phyloP scores from a whole-genome alignment of 2,329 filamentous ascomycete species.

The Penicillium sp. region DNA sequence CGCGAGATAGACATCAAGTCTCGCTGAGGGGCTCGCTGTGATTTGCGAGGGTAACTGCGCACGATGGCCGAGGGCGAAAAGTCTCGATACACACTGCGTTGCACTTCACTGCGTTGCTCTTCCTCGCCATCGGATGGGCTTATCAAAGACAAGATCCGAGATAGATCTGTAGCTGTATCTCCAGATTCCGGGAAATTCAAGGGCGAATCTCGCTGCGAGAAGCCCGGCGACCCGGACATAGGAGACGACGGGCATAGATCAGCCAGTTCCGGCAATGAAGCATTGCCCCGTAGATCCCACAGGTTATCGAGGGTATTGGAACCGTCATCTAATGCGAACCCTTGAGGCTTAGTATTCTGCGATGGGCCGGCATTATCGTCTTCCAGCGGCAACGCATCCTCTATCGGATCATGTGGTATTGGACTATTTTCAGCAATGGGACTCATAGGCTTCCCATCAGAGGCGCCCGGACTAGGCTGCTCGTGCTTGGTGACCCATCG shows the following conservation, averaged over 20 bases:
- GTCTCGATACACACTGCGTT: conserved; percentile 15
- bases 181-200: conserved; percentile 19
- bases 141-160: conserved; percentile 25
- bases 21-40: conserved; percentile 18
- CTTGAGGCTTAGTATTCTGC: conserved; percentile 3
- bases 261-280: conserved; percentile 30
- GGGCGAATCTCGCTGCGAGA: conserved; percentile 11
- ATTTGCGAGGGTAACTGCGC: conserved; percentile 29
- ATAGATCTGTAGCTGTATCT: conserved; percentile 20
- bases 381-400: conserved; percentile 6
- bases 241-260: conserved; percentile 29
- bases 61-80: conserved; percentile 34
- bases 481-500: conserved; percentile 37
- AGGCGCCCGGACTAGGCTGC: conserved; percentile 14
- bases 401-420: conserved; percentile 1
- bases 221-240: conserved; percentile 14
- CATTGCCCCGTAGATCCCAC: conserved; percentile 28
- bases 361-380: not conserved
- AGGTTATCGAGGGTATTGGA: conserved; percentile 25
- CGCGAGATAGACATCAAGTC: conserved; percentile 36
- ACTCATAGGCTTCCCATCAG: conserved; percentile 11
- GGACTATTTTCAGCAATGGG: conserved; percentile 13
- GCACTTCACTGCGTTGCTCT: conserved; percentile 1
- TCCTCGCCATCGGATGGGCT: conserved; percentile 19
- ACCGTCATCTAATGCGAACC: conserved; percentile 16